Evolutionary conservation across 345 rosid genomes (phyloP), one percentile per base, ranked within the genome.

Genomic region (Melaleuca alternifolia): DNA sequence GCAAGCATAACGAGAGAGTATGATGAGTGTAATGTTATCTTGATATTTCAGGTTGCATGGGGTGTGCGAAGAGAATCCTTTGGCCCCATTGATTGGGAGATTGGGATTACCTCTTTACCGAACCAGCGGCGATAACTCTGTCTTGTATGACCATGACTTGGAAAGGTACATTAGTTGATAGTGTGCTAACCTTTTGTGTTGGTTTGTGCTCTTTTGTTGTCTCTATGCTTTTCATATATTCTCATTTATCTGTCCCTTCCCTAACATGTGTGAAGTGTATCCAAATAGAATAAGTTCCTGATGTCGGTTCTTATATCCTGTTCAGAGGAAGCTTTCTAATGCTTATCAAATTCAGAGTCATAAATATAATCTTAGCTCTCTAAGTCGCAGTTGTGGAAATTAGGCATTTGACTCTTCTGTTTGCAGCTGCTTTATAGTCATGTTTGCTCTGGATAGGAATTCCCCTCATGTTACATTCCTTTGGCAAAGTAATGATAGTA

Each of bases 121-220:
- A 77, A 97, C 99, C 33, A 94, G 99, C 18, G 99, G 98, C 84
- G 99, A 97, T 89, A 94, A 97, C 86, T 97, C 99, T 1, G 98
- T 97, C 87, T 88, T 96, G 90, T 97, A 95, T 89, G 99, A 96
- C 89, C 99, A 97, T 88, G 99, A 97, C 88, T 90, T 97, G 51
- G 97, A 97, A 91, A 97, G 99, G 99, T 96, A 84, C 83, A 6
- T 28, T 33, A 50, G 5, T 48, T 18, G 62, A 61, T 84, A 9
- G 65, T 85, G 16, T 82, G 77, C 20, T 87, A 81, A 18, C 54
- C 18, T 44, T 26, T 23, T 50, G 41, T 79, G 37, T 81, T 54
- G 52, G 50, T 13, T 48, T 56, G 8, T 50, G 50, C 50, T 20
- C 24, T 61, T 71, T 44, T 52, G 83, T 54, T 76, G n/a, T 83